These are phyloP conservation scores for Kockiozyma suomiensis DNA, from an alignment of 805 yeast species.

Conservation along the genomic window DNA sequence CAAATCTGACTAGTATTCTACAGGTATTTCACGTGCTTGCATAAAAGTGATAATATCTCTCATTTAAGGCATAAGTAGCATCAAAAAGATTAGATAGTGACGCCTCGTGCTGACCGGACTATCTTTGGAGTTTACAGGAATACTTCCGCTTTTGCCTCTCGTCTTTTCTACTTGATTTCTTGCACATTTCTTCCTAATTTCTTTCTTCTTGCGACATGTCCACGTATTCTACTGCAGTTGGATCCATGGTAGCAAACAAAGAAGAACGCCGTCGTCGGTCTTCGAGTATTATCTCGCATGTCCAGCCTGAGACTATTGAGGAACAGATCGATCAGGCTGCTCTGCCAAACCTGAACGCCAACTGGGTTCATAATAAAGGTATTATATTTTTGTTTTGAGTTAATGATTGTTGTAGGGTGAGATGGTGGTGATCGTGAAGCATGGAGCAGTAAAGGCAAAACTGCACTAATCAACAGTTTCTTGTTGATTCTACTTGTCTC, in stretches of 20 bases:
- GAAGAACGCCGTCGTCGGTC: conserved; percentile 64
- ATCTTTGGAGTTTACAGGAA: background rate
- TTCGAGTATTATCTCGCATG: conserved; percentile 85
- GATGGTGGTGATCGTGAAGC: background rate
- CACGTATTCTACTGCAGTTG: conserved; percentile 23
- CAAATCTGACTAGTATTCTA: no score
- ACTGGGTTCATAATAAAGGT: conserved; percentile 94
- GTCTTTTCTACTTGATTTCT: background rate
- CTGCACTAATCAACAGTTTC: background rate
- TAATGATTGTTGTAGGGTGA: background rate
- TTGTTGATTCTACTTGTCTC: background rate
- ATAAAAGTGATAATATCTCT: background rate
- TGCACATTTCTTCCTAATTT: background rate
- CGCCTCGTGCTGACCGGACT: conserved; percentile 1
- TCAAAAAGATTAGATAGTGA: background rate
- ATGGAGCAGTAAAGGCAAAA: background rate
- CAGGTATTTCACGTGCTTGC: conserved; percentile 2
- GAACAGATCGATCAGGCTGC: conserved; percentile 89
- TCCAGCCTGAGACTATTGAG: conserved; percentile 89
- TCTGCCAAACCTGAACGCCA: conserved; percentile 87
- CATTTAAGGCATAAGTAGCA: background rate
- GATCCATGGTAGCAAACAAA: conserved; percentile 26
- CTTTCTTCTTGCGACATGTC: conserved; percentile 7
- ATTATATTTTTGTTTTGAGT: background rate
- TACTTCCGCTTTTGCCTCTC: background rate